Percentiles rank a stretch among this genome's conserved stretches.
These are phyloP conservation scores for Tardiomyces blankii DNA, from an alignment of 1,139 yeast species.

Conservation along the genomic window DNA sequence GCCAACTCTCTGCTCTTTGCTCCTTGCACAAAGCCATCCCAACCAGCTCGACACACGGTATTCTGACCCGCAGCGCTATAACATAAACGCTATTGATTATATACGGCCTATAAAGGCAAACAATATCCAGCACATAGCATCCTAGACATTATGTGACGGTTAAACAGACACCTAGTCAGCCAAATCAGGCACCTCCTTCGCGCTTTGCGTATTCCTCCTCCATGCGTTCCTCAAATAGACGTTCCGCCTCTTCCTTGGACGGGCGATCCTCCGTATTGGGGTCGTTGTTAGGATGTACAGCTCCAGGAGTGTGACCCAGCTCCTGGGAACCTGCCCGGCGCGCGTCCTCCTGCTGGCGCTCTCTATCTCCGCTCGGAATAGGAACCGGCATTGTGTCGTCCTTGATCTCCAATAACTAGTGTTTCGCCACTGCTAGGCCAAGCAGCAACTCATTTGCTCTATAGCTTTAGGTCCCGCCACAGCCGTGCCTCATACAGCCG, in stretches of 20 bases:
- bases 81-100: too few relatives aligned
- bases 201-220: constrained; percentile 19
- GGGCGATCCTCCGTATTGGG: background rate
- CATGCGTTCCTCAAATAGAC: constrained; percentile 13
- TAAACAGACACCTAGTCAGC: too few relatives aligned
- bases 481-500: background rate
- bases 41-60: too few relatives aligned
- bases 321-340: background rate
- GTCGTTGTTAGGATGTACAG: background rate
- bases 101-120: too few relatives aligned
- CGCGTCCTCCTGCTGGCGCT: background rate
- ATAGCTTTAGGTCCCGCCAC: background rate
- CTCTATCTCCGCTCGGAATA: background rate
- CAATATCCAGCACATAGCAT: too few relatives aligned
- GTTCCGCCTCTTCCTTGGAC: constrained; percentile 6
- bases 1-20: too few relatives aligned
- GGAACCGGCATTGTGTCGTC: background rate
- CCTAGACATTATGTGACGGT: too few relatives aligned
- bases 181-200: constrained; percentile 18
- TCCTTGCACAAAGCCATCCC: too few relatives aligned
- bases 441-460: background rate
- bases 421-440: background rate
- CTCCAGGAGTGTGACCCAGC: background rate
- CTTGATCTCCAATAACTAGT: background rate
- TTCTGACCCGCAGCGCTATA: too few relatives aligned